Conservation (phyloP, 2,329 filamentous ascomycete species). For the Fusarium multiceps region DNA sequence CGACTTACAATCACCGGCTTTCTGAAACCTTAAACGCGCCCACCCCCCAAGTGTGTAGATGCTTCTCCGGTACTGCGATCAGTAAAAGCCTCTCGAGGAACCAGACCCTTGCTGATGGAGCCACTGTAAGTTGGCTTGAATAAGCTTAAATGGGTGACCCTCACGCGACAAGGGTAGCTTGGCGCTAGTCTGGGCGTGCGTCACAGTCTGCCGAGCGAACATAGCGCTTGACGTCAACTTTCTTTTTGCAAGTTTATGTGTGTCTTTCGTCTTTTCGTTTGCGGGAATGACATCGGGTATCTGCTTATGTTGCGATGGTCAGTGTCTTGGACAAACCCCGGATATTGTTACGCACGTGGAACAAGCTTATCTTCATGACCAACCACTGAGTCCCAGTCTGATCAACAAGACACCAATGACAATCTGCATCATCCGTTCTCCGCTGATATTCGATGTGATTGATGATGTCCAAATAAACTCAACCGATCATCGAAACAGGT, state of each 20-base stretch:
- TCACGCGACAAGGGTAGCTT: constrained; percentile 23
- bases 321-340: background rate
- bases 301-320: background rate
- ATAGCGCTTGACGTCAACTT: constrained; percentile 33
- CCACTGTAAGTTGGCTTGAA: constrained; percentile 2
- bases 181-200: constrained; percentile 38
- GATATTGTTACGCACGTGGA: background rate
- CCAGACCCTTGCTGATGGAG: background rate
- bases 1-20: background rate
- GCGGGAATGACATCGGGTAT: background rate
- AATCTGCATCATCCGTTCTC: background rate
- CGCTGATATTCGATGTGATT: background rate
- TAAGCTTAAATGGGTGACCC: constrained; percentile 37
- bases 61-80: background rate
- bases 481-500: background rate
- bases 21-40: background rate
- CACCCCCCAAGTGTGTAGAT: background rate
- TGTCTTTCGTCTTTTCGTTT: background rate
- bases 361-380: constrained; percentile 1
- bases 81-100: background rate
- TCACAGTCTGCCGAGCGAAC: constrained; percentile 26
- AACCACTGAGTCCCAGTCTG: background rate
- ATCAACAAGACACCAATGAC: background rate
- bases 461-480: background rate
- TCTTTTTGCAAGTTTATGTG: constrained; percentile 7